These are phyloP conservation scores for Candida sakaeoensis DNA, from an alignment of 805 yeast species.

Conservation along the genomic window DNA sequence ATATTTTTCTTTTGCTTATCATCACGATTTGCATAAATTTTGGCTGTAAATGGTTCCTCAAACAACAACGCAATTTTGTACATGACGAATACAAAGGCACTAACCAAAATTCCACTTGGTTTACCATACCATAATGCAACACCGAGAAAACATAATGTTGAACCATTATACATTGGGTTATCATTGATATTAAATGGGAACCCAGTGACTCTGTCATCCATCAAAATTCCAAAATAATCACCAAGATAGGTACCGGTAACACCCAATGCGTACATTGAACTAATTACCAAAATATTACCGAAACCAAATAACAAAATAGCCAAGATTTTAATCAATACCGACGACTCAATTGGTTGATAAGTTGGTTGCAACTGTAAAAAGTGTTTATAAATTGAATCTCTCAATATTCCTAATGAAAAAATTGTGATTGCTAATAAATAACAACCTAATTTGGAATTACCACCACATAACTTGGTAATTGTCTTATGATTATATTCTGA, in stretches of 20 bases:
- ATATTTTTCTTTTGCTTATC: constrained; percentile 23
- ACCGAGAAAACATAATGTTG: constrained; percentile 84
- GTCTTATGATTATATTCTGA: constrained; percentile 74
- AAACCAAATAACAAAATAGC: constrained; percentile 55
- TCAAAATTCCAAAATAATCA: constrained; percentile 94
- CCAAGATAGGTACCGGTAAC: constrained; percentile 96
- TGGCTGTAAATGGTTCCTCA: constrained; percentile 95
- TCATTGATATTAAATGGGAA: constrained; percentile 90
- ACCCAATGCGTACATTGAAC: constrained; percentile 90
- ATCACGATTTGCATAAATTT: constrained; percentile 77
- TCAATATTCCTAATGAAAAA: constrained; percentile 75
- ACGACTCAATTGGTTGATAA: constrained; percentile 47
- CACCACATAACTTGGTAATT: constrained; percentile 70
- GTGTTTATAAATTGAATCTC: constrained; percentile 71
- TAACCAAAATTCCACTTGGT: constrained; percentile 79
- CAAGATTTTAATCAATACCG: constrained; percentile 35
- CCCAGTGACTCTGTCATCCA: constrained; percentile 82
- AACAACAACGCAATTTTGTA: constrained; percentile 79
- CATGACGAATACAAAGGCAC: constrained; percentile 73
- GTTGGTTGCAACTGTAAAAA: constrained; percentile 74
- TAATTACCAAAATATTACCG: constrained; percentile 78
- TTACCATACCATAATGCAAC: constrained; percentile 84
- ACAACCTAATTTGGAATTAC: constrained; percentile 68
- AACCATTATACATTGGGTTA: constrained; percentile 97
- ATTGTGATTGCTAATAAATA: constrained; percentile 79